Evolutionary conservation across 1,139 yeast genomes (phyloP).

Genomic region (Wickerhamomyces sp.): DNA sequence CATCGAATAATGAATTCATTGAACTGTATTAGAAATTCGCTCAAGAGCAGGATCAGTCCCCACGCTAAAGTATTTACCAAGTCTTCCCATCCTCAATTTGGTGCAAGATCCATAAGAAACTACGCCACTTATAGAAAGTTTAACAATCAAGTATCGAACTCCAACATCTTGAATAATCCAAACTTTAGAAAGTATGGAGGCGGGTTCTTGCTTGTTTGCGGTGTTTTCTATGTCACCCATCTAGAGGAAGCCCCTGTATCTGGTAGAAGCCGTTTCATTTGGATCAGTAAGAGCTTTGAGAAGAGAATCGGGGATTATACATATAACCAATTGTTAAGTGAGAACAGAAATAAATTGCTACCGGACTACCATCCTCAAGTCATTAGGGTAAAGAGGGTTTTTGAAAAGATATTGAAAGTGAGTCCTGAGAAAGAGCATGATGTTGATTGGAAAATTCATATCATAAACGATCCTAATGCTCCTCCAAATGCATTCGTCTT

Average conservation of each 20-base stretch:
- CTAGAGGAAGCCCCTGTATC: conserved; percentile 83
- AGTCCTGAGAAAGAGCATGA: conserved; percentile 40
- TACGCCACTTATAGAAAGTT: conserved; percentile 28
- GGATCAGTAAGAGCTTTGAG: conserved; percentile 70
- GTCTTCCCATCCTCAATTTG: not conserved
- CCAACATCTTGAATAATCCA: conserved; percentile 22
- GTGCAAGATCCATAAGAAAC: conserved; percentile 4
- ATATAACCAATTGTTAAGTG: conserved; percentile 54
- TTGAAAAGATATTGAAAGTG: conserved; percentile 59
- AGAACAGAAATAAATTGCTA: conserved; percentile 42
- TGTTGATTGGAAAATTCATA: conserved; percentile 76
- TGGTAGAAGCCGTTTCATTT: conserved; percentile 64
- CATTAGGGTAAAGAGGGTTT: conserved; percentile 51
- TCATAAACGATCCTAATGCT: conserved; percentile 60
- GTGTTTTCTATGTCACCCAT: conserved; percentile 56
- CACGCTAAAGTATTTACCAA: too few relatives aligned
- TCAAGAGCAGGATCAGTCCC: too few relatives aligned
- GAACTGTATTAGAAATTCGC: too few relatives aligned
- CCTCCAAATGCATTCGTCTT: conserved; percentile 96
- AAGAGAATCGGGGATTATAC: conserved; percentile 61
- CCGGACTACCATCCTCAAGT: conserved; percentile 54
- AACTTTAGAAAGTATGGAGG: conserved; percentile 24
- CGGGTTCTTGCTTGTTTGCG: conserved; percentile 29
- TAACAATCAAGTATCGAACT: conserved; percentile 19
- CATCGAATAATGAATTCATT: too few relatives aligned